phyloP scores from a whole-genome alignment of 257 asterid genomes.

The Ehretia macrophylla region DNA sequence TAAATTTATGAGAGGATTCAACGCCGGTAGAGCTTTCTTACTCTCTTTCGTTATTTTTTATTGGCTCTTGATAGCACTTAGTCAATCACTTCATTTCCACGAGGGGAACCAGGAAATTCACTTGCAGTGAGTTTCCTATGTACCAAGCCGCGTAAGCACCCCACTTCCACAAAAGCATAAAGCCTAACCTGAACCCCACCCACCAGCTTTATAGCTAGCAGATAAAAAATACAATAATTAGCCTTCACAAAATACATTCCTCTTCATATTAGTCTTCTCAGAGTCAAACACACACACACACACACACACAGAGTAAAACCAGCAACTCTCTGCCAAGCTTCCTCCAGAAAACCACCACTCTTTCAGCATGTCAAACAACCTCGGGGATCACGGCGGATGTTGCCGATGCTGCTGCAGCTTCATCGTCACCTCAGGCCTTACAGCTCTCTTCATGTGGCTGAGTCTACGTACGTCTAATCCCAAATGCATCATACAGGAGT shows the following conservation, averaged over 20 bases:
- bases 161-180: not conserved
- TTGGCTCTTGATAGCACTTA: no score
- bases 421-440: conserved; percentile 65
- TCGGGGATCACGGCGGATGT: conserved; percentile 37
- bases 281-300: no score
- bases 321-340: not conserved
- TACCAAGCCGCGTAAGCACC: no score
- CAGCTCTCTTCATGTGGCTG: conserved; percentile 86
- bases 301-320: not conserved
- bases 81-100: not conserved
- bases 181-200: no score
- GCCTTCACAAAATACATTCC: no score
- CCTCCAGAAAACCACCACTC: conserved; percentile 5
- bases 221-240: no score
- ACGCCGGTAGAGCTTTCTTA: no score
- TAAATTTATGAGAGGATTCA: no score
- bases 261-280: no score
- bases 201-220: no score
- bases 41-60: no score
- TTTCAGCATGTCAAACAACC: conserved; percentile 11
- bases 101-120: conserved; percentile 8
- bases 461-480: conserved; percentile 71
- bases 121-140: not conserved
- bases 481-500: conserved; percentile 39
- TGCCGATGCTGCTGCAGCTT: conserved; percentile 57